These are phyloP conservation scores for Cystofilobasidium macerans DNA, from an alignment of 768 basidiomycete genomes.

Conservation along the genomic window DNA sequence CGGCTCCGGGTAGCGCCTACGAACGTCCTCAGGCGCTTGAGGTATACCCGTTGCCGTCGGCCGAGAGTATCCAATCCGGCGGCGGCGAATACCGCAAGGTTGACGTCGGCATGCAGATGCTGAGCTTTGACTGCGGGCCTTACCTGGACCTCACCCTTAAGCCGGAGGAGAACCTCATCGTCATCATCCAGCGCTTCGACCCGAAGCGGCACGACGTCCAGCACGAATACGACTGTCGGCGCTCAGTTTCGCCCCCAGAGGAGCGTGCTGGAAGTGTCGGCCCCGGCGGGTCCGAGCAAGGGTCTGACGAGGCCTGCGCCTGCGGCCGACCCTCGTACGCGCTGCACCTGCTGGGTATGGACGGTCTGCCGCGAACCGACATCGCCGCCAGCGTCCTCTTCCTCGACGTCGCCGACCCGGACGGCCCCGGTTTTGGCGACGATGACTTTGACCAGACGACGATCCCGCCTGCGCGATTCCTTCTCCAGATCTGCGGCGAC, in stretches of 20 bases:
- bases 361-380: neutral
- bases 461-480: neutral
- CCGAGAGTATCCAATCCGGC: neutral
- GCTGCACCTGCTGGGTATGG: conserved; percentile 7
- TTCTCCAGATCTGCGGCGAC: conserved; percentile 17
- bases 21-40: neutral
- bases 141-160: conserved; percentile 24
- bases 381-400: neutral
- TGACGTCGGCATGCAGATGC: neutral
- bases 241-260: neutral
- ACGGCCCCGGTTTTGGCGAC: neutral
- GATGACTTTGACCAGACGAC: neutral
- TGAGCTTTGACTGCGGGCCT: conserved; percentile 17
- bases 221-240: neutral
- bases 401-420: neutral
- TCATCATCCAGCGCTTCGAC: conserved; percentile 5
- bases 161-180: conserved; percentile 20
- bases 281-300: neutral
- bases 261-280: no score
- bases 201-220: neutral
- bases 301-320: neutral
- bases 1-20: neutral
- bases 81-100: neutral
- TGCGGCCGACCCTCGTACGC: neutral
- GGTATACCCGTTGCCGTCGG: conserved; percentile 5